Conservation (phyloP, 176 grass and related monocot genomes). For the Triticum dicoccoides region DNA sequence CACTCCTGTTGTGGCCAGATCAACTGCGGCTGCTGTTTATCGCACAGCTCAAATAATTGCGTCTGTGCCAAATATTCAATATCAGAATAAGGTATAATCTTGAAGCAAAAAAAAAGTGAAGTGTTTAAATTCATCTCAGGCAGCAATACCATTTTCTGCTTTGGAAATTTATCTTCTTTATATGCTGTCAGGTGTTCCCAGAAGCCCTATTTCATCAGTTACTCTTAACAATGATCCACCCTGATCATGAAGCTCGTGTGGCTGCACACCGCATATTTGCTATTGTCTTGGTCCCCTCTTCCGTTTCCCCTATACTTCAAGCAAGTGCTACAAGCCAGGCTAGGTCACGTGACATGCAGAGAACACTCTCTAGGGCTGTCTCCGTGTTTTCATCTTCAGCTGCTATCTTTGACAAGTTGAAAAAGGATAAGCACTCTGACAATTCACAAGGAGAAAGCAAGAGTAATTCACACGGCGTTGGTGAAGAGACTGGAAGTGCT, state of each 20-base stretch:
- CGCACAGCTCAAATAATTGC: constrained; percentile 99
- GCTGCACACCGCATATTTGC: constrained; percentile 97
- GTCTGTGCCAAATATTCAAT: constrained; percentile 85
- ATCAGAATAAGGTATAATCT: constrained; percentile 83
- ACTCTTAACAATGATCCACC: constrained; percentile 93
- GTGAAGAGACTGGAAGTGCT: constrained; percentile 45
- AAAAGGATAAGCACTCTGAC: constrained; percentile 64
- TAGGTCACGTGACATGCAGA: constrained; percentile 68
- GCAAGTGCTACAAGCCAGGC: constrained; percentile 38
- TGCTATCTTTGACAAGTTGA: constrained; percentile 97
- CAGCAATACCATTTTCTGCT: constrained; percentile 22
- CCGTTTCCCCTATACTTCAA: constrained; percentile 65
- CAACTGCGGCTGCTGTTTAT: constrained; percentile 93
- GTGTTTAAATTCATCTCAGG: constrained; percentile 16
- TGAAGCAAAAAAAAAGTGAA: background rate
- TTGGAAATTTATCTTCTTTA: constrained; percentile 27
- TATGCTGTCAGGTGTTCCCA: constrained; percentile 81
- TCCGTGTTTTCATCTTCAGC: constrained; percentile 99
- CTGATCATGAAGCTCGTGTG: constrained; percentile 85
- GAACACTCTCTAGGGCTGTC: constrained; percentile 96
- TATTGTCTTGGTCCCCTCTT: constrained; percentile 95
- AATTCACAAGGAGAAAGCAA: constrained; percentile 51
- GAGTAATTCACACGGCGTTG: constrained; percentile 42
- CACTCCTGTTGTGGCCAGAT: constrained; percentile 71
- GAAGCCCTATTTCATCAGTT: constrained; percentile 98